A percentile compares a stretch with the other conserved stretches of the same genome.
These are phyloP conservation scores for Clonostachys chloroleuca DNA, from an alignment of 2,329 filamentous ascomycete species.

Conservation along the genomic window DNA sequence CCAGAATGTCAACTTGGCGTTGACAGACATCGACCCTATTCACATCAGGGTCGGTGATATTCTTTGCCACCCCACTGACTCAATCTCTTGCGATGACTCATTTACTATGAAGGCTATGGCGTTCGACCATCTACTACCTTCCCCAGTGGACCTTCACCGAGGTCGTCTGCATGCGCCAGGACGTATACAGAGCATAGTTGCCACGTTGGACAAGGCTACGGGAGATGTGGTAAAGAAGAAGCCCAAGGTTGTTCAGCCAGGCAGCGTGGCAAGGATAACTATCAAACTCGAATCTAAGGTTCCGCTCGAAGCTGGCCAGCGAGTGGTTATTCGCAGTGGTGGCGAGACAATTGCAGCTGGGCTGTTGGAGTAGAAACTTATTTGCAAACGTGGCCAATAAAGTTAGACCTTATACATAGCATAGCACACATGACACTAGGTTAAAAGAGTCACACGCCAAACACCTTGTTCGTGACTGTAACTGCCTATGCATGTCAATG, in stretches of 20 bases:
- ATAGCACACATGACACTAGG: too few relatives aligned
- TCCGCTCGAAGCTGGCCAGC: conserved; percentile 74
- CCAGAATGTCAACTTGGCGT: conserved; percentile 80
- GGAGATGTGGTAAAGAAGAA: conserved; percentile 77
- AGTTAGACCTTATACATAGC: too few relatives aligned
- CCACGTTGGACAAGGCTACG: conserved; percentile 72
- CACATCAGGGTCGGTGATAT: conserved; percentile 84
- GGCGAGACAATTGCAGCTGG: conserved; percentile 88
- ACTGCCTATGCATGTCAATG: too few relatives aligned
- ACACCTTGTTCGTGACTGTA: too few relatives aligned
- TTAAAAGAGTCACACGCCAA: too few relatives aligned
- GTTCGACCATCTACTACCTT: conserved; percentile 85
- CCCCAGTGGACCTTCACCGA: conserved; percentile 83
- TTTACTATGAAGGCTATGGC: conserved; percentile 84
- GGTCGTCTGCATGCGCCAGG: conserved; percentile 79
- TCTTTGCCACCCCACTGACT: conserved; percentile 64
- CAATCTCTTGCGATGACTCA: conserved; percentile 65
- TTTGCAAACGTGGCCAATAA: neutral
- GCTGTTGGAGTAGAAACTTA: conserved; percentile 58
- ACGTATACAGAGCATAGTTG: conserved; percentile 66
- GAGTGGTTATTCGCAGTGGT: conserved; percentile 75
- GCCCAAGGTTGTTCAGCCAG: conserved; percentile 79
- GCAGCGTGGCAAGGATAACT: conserved; percentile 69
- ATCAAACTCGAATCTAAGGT: conserved; percentile 71
- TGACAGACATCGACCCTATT: conserved; percentile 78